These are phyloP conservation scores for Cyclostephanos tholiformis DNA, from an alignment of 108 stramenopile species.

Conservation along the genomic window DNA sequence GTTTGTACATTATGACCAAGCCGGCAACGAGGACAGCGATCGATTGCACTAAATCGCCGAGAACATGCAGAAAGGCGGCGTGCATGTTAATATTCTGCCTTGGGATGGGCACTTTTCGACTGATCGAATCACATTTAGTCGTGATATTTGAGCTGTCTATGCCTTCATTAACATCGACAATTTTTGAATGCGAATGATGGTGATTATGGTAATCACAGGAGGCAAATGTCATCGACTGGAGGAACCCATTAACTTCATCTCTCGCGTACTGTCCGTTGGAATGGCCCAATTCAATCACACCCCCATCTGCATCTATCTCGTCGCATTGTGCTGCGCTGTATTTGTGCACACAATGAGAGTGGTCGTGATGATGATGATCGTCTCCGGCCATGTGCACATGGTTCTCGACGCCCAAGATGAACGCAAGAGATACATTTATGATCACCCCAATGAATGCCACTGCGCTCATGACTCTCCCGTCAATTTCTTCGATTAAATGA, in stretches of 20 bases:
- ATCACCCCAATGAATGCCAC: slow-evolving; percentile 90
- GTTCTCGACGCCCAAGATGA: slow-evolving; percentile 72
- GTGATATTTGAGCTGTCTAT: no score
- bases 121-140: no score
- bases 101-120: no score
- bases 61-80: slow-evolving; percentile 93
- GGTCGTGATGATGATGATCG: neutral
- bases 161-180: no score
- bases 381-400: slow-evolving; percentile 70
- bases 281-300: no score
- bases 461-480: slow-evolving; percentile 87
- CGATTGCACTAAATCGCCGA: slow-evolving; percentile 92
- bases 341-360: neutral
- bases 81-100: slow-evolving; percentile 81
- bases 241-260: no score
- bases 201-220: no score
- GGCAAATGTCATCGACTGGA: no score
- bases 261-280: no score
- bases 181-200: no score
- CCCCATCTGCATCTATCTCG: no score
- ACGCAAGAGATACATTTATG: slow-evolving; percentile 85
- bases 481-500: slow-evolving; percentile 58
- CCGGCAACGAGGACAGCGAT: slow-evolving; percentile 92
- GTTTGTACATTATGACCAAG: slow-evolving; percentile 84
- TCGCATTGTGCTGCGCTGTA: no score